Conservation (phyloP, 2,329 filamentous ascomycete genomes). For the Epichloe elymi region DNA sequence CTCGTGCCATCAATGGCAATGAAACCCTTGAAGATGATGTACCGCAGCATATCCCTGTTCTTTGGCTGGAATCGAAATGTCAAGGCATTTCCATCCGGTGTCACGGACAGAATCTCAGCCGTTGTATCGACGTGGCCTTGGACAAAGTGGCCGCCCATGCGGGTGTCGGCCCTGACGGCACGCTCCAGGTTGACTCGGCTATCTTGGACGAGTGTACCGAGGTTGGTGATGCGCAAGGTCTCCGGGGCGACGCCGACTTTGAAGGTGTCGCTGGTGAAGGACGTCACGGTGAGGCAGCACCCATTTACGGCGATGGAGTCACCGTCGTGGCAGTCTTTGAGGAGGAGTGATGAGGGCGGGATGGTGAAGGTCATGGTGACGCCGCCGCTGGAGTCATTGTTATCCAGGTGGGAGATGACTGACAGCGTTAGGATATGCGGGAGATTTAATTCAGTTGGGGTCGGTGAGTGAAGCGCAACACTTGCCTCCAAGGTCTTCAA, state of each 20-base stretch:
- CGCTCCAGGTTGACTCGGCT: constrained; percentile 85
- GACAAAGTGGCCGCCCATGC: constrained; percentile 97
- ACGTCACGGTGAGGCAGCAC: constrained; percentile 80
- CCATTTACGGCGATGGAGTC: constrained; percentile 95
- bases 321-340: constrained; percentile 71
- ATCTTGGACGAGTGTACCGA: constrained; percentile 56
- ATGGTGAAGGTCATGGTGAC: constrained; percentile 81
- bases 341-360: constrained; percentile 52
- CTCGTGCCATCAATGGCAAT: constrained; percentile 90
- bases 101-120: constrained; percentile 59
- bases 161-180: constrained; percentile 77
- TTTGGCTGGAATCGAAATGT: constrained; percentile 72
- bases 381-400: constrained; percentile 70
- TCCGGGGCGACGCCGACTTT: constrained; percentile 91
- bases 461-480: constrained; percentile 8
- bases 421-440: constrained; percentile 10
- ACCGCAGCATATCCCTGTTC: constrained; percentile 57
- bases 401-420: constrained; percentile 76
- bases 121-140: constrained; percentile 94
- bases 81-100: constrained; percentile 77
- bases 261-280: constrained; percentile 46
- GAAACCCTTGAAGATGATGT: constrained; percentile 94
- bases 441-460: not conserved
- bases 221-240: constrained; percentile 87
- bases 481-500: constrained; percentile 85